Base-by-base conservation (phyloP, 2,329 filamentous ascomycete genomes). In the Blastomyces emzantsi region DNA sequence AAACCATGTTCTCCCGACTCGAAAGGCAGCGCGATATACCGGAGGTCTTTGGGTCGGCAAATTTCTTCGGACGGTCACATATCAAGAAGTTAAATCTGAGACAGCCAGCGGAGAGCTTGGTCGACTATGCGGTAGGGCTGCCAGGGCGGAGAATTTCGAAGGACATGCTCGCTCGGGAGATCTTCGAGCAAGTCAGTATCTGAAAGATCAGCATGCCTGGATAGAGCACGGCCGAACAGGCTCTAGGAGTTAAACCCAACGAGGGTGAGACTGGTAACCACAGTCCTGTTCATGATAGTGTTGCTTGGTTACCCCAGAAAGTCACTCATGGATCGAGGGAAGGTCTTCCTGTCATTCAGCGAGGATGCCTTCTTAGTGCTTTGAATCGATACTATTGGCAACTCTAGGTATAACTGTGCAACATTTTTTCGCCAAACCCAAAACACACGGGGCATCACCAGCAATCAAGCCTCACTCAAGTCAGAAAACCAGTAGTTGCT, bases 11-110 rank as follows among this genome's bases (percentile, higher is more conserved):
- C 73, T 84, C 0, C 81, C 82, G 0, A 83, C 81, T 0, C 73
- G 76, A 1, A 75, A 76, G 25, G 80, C 80, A 0, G 77, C 78
- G 0, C 70, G 78, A 2, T 83, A 80, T 67, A 83, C 81, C 0
- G 81, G 81, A 1, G 81, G 81, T 1, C 73, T 83, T 3, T 83
- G 81, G 81, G 81, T 83, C 1, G 81, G 81, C n/a, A 83, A 83
- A 68, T 83, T 76, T 66, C 71, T 83, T 19, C 75, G 77, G 43
- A 83, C 81, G 0, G 73, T 77, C n/a, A 83, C 82, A 0, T 83
- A 83, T 66, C 81, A 83, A 67, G 80, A 83, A 64, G 80, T 83
- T 0, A 72, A 69, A 1, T 71, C 71, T 4, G 69, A 73, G 2
- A 69, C 78, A 60, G 78, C 77, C 15, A 82, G 80, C 68, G 81